Base-by-base conservation (phyloP, 2,329 filamentous ascomycete genomes). In the Huntiella moniliformis region DNA sequence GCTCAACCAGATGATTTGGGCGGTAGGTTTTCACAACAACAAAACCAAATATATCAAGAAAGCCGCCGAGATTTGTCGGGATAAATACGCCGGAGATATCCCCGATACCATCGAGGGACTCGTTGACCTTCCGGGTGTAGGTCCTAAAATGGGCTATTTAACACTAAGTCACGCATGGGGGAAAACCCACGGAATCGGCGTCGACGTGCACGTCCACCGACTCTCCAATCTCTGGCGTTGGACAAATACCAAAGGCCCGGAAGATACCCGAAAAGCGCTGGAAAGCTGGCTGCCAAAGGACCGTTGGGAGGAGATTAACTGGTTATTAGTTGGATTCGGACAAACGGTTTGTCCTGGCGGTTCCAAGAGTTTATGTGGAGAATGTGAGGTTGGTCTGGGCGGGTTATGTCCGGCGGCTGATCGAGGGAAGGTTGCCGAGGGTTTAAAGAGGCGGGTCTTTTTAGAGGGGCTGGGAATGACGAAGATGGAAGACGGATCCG, bases 171-270 rank as follows among this genome's bases (percentile, higher is more conserved):
- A 80, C 0, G 83, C 56, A 70, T 76, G 73, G 73, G 61, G 63
- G 54, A 64, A 66, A 32, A 73, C 71, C 45, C 67, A 75, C 56
- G 87, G 87, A 5, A 93, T 95, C 52, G 87, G 87, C 18, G 87
- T 95, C 42, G 87, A 95, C 59, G 86, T 94, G 4, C 87, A 95
- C 61, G 87, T 95, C 3, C 87, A 94, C 62, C 80, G 87, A 46
- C 92, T 95, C 61, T 88, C 85, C 44, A 94, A 94, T 62, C 67
- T 93, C 22, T 94, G 86, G 86, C 82, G 83, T 3, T 95, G 87
- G 87, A 75, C 92, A 59, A 75, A 74, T 59, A 88, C 81, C 2
- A 78, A 75, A 54, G 80, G 67, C 10, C 87, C 87, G 0, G 87
- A 95, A 64, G 81, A 83, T 58, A 93, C 87, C 28, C 70, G 87